Conservation (phyloP, 2,329 filamentous ascomycete genomes). For the Chrysosporium keratinophilum region DNA sequence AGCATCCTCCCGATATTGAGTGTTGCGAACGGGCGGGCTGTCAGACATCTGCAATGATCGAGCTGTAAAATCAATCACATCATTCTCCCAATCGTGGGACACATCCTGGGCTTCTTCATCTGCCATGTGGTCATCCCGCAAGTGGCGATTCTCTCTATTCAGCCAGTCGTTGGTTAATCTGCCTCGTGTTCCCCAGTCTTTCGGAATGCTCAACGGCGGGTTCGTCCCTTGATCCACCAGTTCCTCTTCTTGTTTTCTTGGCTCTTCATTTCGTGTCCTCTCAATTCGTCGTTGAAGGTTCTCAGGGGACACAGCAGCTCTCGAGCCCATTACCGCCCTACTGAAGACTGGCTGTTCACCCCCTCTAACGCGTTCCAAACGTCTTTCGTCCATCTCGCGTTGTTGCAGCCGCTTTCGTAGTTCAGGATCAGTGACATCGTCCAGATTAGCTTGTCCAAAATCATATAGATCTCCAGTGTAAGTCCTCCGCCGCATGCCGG, state of each 20-base stretch:
- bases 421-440: conserved; percentile 27
- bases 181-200: conserved; percentile 29
- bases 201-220: conserved; percentile 30
- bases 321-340: conserved; percentile 27
- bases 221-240: conserved; percentile 23
- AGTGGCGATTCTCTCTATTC: conserved; percentile 23
- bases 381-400: conserved; percentile 31
- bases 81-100: conserved; percentile 19
- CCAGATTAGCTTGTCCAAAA: conserved; percentile 13
- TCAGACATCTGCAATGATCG: conserved; percentile 24
- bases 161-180: conserved; percentile 29
- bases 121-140: conserved; percentile 16
- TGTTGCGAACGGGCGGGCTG: conserved; percentile 23
- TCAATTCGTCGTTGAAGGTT: conserved; percentile 30
- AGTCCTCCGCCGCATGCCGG: conserved; percentile 4
- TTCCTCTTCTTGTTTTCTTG: conserved; percentile 12
- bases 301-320: conserved; percentile 26
- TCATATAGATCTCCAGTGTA: conserved; percentile 12
- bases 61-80: conserved; percentile 22
- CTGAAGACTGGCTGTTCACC: conserved; percentile 34
- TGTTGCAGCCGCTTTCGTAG: conserved; percentile 28
- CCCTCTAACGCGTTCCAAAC: conserved; percentile 31
- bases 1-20: conserved; percentile 21
- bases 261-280: conserved; percentile 14
- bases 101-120: conserved; percentile 1